Base-by-base conservation (phyloP, 192 early-diverging fungal genomes). In the Backusella tarrabulga region DNA sequence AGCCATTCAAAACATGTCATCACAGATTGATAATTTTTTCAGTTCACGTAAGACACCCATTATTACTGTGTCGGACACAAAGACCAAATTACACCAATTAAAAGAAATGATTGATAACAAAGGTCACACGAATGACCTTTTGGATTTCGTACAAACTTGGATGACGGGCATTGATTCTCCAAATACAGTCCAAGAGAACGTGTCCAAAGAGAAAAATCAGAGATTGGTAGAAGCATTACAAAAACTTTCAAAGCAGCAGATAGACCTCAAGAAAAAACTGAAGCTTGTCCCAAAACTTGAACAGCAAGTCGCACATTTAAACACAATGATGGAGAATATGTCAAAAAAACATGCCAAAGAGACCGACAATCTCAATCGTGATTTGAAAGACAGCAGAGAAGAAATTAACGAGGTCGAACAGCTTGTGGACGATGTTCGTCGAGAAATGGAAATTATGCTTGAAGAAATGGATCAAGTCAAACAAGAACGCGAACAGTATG, bases 371-470 rank as follows among this genome's bases (percentile, higher is more conserved):
- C 56, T 63, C 11, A 63, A 26, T 12, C 21, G 26, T 29, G 26
- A 23, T 29, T 29, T 63, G 26, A 72, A 72, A 50, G 23, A 46
- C 6, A 72, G 40, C 29, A 44, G 19, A 32, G 40, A 41, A 50
- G 74, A 75, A 9, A 46, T 19, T n/a, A n/a, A n/a, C 9, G 74
- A 75, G 19, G 67, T 46, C 17, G 74, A 75, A 12, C 74, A 75
- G 34, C 21, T 67, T 9, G 29, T 75, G 6, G 74, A 75, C 15
- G 74, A 44, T 32, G 19, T 75, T 23, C 74, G 66, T 32, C 15
- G 12, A 21, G 74, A 75, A 29, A 75, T 75, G 74, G 66, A 75
- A 46, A 54, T 38, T 1, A 68, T 75, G 74, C 38, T 75, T 26
- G 66, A 68, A n/a, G 74, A 75, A 68, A 34, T 75, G 36, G 34